Evolutionary conservation across 2,329 filamentous ascomycete species (phyloP).

Genomic region (Diaporthe ilicicola): DNA sequence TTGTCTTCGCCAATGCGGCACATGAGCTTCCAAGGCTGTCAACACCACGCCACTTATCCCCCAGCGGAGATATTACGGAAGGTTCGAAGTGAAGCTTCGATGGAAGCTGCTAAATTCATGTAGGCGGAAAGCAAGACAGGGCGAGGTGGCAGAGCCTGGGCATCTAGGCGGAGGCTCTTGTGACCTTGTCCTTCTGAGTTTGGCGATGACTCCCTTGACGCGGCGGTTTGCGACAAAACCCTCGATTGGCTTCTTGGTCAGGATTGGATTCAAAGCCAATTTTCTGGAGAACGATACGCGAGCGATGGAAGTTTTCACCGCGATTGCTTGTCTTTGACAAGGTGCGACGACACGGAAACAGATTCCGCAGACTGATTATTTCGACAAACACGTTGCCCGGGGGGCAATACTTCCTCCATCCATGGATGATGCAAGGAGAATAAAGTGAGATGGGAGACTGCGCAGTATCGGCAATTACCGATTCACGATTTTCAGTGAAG

Average conservation of each 20-base stretch:
- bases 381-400: not conserved
- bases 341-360: not conserved
- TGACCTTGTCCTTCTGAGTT: not conserved
- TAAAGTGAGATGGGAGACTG: not conserved
- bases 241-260: not conserved
- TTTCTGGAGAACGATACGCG: not conserved
- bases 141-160: slow-evolving; percentile 9
- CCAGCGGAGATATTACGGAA: not conserved
- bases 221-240: not conserved
- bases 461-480: not conserved
- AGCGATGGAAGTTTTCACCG: not conserved
- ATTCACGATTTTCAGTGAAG: not conserved
- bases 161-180: slow-evolving; percentile 8
- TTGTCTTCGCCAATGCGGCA: not conserved
- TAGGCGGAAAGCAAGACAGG: slow-evolving; percentile 10
- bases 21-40: not conserved
- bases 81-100: slow-evolving; percentile 1
- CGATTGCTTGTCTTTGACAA: slow-evolving; percentile 7
- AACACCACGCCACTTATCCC: not conserved
- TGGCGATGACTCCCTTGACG: slow-evolving; percentile 1
- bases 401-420: too few relatives aligned
- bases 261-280: not conserved
- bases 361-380: not conserved
- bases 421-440: too few relatives aligned
- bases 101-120: not conserved